Evolutionary conservation across 2,329 filamentous ascomycete species (phyloP), one percentile per base, ranked within the genome.

Genomic region (Ampelomyces quisqualis): DNA sequence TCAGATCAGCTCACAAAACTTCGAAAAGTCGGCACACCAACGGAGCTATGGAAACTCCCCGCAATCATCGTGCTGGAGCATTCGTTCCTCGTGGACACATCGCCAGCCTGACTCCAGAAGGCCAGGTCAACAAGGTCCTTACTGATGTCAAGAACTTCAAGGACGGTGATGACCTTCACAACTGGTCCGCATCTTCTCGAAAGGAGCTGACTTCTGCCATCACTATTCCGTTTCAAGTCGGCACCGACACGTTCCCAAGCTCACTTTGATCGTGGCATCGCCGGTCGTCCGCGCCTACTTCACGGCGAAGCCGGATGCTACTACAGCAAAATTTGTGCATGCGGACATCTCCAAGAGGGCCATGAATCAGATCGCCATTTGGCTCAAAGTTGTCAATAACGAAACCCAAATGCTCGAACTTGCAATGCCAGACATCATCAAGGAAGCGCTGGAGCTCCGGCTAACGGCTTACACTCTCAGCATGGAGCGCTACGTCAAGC

Each of bases 251-350:
- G 23, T 47, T 13, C 36, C 40, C 18, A 43, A 47, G 22, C 29
- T 45, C 7, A 31, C 42, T 2, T 28, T 49, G 7, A 13, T 45
- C 8, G 34, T 29, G 9, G 42, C 42, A 7, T 49, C 45, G 10
- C 42, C 42, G 4, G 28, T 15, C 4, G 35, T 37, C 19, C 40
- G 34, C 7, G 20, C 7, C 1, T 33, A 40, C 23, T 27, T 43
- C 20, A n/a, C 21, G 2, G n/a, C 17, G n/a, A 19, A 37, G 7
- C 35, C 42, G 13, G 18, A 35, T 4, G 34, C 20, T 9, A 15
- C 14, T 2, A 29, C 9, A 4, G 27, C 40, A 7, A 28, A 27
- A 5, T 37, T 45, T 23, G 26, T n/a, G 7, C 38, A 41, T 21
- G 8, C 19, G 11, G 38, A 37, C 15, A 21, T 42, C 13, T 23